phyloP scores from a whole-genome alignment of 345 rosid genomes.

The Salix viminalis region DNA sequence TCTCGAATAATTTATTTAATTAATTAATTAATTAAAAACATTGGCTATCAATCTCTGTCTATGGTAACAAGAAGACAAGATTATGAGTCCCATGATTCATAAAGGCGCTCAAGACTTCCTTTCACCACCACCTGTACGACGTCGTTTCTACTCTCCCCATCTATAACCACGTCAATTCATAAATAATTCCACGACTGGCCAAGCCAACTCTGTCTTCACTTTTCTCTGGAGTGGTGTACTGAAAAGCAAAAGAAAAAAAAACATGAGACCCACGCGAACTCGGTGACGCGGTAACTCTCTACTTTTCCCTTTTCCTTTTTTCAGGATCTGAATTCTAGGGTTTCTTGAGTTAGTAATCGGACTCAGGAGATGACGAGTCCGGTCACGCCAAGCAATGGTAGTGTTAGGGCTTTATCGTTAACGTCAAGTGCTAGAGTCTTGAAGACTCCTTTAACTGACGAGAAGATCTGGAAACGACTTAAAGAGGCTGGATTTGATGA shows the following conservation, averaged over 20 bases:
- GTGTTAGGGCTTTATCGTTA: slow-evolving; percentile 30
- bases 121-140: neutral
- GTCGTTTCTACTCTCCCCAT: neutral
- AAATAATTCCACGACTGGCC: neutral
- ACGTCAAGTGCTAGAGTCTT: slow-evolving; percentile 65
- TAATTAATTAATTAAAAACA: too few species aligned
- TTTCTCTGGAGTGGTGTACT: neutral
- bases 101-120: neutral
- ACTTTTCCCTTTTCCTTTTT: neutral
- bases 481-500: slow-evolving; percentile 89
- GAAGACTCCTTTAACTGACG: slow-evolving; percentile 55
- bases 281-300: neutral
- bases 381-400: slow-evolving; percentile 36
- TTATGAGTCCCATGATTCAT: neutral
- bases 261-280: neutral
- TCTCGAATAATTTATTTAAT: too few species aligned
- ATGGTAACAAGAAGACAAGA: neutral
- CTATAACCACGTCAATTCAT: too few species aligned
- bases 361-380: slow-evolving; percentile 60
- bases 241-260: neutral
- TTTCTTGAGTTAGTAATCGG: neutral
- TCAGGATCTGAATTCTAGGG: neutral
- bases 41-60: too few species aligned
- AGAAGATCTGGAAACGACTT: slow-evolving; percentile 69
- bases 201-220: neutral